Evolutionary conservation across 129 eudicot genomes (phyloP).

Genomic region (Ambrosia trifida): DNA sequence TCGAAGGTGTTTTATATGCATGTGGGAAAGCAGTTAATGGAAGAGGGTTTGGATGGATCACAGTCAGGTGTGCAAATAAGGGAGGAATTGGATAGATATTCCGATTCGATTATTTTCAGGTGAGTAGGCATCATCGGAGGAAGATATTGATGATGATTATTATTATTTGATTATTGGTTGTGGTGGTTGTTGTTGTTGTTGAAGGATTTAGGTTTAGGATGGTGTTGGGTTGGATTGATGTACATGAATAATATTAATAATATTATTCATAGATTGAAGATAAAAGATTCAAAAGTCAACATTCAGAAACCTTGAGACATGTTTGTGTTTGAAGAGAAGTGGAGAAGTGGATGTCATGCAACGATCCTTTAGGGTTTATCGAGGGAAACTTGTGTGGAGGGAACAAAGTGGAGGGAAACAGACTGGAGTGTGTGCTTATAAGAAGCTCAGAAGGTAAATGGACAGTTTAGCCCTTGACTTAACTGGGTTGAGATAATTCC

Average conservation of each 20-base stretch:
- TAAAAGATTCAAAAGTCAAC: constrained; percentile 26
- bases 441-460: too few relatives aligned
- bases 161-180: constrained; percentile 11
- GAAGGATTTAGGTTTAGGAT: background rate
- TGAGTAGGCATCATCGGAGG: constrained; percentile 37
- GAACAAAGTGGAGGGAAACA: too few relatives aligned
- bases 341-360: background rate
- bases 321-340: constrained; percentile 17
- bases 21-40: constrained; percentile 9
- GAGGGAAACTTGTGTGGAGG: too few relatives aligned
- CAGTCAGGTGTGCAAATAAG: constrained; percentile 20
- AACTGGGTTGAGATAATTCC: too few relatives aligned
- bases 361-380: too few relatives aligned
- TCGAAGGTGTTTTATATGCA: constrained; percentile 13
- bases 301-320: constrained; percentile 18
- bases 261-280: background rate
- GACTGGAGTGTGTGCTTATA: too few relatives aligned
- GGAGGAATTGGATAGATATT: background rate
- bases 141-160: background rate
- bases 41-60: background rate
- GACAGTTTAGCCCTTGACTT: too few relatives aligned
- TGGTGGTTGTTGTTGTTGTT: background rate
- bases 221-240: background rate
- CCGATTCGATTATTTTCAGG: constrained; percentile 29
- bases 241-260: background rate